These are phyloP conservation scores for Rhodocollybia butyracea DNA, from an alignment of 768 basidiomycete genomes.

Conservation along the genomic window DNA sequence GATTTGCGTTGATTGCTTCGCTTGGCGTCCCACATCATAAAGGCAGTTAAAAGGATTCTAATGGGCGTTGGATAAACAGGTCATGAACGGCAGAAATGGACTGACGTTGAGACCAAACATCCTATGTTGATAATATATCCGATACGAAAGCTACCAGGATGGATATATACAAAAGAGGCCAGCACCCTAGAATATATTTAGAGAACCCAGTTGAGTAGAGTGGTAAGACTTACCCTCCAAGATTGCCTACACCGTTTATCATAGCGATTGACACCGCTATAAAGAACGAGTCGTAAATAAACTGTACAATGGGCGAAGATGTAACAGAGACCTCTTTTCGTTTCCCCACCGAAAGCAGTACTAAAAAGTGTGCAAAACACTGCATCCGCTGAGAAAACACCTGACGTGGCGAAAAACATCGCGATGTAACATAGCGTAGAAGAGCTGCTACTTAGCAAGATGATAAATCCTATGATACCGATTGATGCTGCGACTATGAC, in stretches of 20 bases:
- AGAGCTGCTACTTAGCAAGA: conserved; percentile 33
- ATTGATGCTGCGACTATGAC: conserved; percentile 39
- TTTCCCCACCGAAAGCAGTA: conserved; percentile 9
- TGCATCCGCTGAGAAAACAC: conserved; percentile 38
- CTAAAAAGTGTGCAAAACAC: conserved; percentile 41
- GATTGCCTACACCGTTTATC: conserved; percentile 43
- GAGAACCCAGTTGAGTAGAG: neutral
- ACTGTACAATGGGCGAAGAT: conserved; percentile 39
- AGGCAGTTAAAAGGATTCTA: conserved; percentile 27
- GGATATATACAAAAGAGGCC: conserved; percentile 19
- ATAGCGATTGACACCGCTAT: conserved; percentile 42
- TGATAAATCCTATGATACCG: conserved; percentile 48
- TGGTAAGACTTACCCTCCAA: conserved; percentile 31
- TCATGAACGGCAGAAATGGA: neutral
- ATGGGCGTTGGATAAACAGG: conserved; percentile 1
- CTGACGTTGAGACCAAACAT: conserved; percentile 23
- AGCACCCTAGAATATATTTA: conserved; percentile 14
- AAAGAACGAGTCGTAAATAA: neutral
- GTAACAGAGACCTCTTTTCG: conserved; percentile 9
- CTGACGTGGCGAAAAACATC: conserved; percentile 36
- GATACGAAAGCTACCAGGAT: conserved; percentile 14
- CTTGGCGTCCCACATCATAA: conserved; percentile 40
- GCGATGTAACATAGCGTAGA: conserved; percentile 32
- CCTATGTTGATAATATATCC: conserved; percentile 12
- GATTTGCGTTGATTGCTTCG: conserved; percentile 40